Percentiles rank a stretch among this genome's conserved stretches.
These are phyloP conservation scores for Panellus pusillus DNA, from an alignment of 768 basidiomycete genomes.

Conservation along the genomic window DNA sequence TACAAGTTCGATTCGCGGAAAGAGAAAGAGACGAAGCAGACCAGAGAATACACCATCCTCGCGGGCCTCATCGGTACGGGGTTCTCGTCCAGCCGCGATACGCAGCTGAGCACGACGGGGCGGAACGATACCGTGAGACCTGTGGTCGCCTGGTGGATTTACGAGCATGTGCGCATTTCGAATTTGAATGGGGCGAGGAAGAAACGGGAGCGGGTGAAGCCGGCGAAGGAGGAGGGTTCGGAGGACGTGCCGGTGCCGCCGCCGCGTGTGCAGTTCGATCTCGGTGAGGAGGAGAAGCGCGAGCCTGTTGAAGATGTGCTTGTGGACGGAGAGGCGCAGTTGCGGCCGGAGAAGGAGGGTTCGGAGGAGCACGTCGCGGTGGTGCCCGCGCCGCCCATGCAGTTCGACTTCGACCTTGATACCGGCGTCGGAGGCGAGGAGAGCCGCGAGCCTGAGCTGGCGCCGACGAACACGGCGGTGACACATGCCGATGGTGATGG, in stretches of 20 bases:
- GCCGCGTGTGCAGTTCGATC: slow-evolving; percentile 11
- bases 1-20: too few species aligned
- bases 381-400: slow-evolving; percentile 8
- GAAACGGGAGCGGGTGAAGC: not conserved
- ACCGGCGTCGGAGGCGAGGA: not conserved
- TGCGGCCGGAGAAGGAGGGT: not conserved
- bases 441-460: slow-evolving; percentile 1
- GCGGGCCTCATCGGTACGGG: slow-evolving; percentile 13
- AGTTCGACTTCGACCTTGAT: slow-evolving; percentile 8
- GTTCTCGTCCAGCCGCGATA: slow-evolving; percentile 14
- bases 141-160: slow-evolving; percentile 17
- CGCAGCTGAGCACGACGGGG: slow-evolving; percentile 4
- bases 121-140: slow-evolving; percentile 15
- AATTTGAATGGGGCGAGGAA: not conserved
- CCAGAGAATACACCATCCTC: slow-evolving; percentile 1
- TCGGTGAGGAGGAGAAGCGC: not conserved
- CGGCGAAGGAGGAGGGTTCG: not conserved
- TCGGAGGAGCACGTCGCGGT: slow-evolving; percentile 3
- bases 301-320: not conserved
- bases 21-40: too few species aligned
- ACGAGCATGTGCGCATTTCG: not conserved
- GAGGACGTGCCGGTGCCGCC: slow-evolving; percentile 3
- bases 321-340: too few species aligned
- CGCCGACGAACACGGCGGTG: not conserved
- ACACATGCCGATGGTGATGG: too few species aligned